phyloP scores from a whole-genome alignment of 306 rosid genomes.

The Calophaca sinica region DNA sequence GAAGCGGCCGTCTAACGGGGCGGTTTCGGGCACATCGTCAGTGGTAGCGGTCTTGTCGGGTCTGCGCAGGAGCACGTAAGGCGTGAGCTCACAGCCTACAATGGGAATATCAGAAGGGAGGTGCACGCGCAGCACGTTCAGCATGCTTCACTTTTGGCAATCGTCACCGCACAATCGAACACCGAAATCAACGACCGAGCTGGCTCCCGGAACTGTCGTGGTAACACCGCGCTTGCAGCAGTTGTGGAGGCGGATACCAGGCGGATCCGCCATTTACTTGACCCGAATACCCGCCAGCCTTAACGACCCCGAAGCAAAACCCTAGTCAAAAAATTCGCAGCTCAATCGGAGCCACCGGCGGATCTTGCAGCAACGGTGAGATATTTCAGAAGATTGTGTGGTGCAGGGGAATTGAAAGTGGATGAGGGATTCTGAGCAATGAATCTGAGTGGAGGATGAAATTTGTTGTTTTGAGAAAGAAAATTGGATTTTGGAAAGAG shows the following conservation, averaged over 20 bases:
- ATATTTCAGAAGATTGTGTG: no score
- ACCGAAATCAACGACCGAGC: constrained; percentile 41
- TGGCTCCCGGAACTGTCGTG: constrained; percentile 41
- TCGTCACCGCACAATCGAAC: constrained; percentile 54
- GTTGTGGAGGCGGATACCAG: constrained; percentile 61
- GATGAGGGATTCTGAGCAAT: no score
- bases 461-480: not conserved
- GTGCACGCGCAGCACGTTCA: constrained; percentile 98
- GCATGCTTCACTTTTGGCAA: constrained; percentile 79
- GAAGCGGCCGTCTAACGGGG: constrained; percentile 84
- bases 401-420: no score
- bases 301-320: not conserved
- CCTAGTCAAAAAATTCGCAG: no score
- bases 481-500: constrained; percentile 35
- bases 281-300: constrained; percentile 80
- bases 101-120: constrained; percentile 98
- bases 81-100: constrained; percentile 99
- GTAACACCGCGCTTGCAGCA: constrained; percentile 24
- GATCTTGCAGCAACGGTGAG: no score
- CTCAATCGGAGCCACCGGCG: no score
- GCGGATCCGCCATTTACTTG: constrained; percentile 95
- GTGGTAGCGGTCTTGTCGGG: constrained; percentile 75
- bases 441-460: no score
- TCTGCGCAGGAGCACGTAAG: constrained; percentile 91
- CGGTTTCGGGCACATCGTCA: constrained; percentile 79